Conservation (phyloP, 2,329 filamentous ascomycete genomes). For the Diaporthe vexans region DNA sequence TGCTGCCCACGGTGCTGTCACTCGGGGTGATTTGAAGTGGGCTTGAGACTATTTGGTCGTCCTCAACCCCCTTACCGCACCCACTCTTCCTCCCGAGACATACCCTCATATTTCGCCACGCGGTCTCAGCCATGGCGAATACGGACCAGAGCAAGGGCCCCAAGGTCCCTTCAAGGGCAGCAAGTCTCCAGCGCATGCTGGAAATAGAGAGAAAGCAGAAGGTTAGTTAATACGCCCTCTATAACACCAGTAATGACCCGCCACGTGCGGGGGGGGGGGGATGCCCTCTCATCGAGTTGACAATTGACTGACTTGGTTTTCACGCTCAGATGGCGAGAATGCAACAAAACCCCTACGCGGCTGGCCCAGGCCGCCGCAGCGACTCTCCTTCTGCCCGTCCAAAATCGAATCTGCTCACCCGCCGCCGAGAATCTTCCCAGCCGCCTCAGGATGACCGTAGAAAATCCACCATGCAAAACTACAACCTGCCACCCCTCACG, state of each 20-base stretch:
- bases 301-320: constrained; percentile 36
- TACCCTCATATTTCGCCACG: constrained; percentile 19
- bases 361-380: constrained; percentile 38
- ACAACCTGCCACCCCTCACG: constrained; percentile 33
- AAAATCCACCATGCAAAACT: constrained; percentile 12
- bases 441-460: constrained; percentile 31
- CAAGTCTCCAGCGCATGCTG: constrained; percentile 71
- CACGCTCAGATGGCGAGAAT: constrained; percentile 49
- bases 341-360: constrained; percentile 40
- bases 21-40: constrained; percentile 21
- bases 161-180: constrained; percentile 53
- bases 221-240: constrained; percentile 55
- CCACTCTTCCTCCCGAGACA: constrained; percentile 25
- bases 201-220: constrained; percentile 71
- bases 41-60: constrained; percentile 16
- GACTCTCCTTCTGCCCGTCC: constrained; percentile 39
- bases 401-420: constrained; percentile 38
- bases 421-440: constrained; percentile 39
- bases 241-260: constrained; percentile 26
- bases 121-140: constrained; percentile 37
- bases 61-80: constrained; percentile 27
- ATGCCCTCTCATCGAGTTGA: constrained; percentile 33
- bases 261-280: neutral
- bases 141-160: constrained; percentile 40
- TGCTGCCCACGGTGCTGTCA: constrained; percentile 17